phyloP scores from a whole-genome alignment of 2,329 filamentous ascomycete species.

The Claviceps fusiformis region DNA sequence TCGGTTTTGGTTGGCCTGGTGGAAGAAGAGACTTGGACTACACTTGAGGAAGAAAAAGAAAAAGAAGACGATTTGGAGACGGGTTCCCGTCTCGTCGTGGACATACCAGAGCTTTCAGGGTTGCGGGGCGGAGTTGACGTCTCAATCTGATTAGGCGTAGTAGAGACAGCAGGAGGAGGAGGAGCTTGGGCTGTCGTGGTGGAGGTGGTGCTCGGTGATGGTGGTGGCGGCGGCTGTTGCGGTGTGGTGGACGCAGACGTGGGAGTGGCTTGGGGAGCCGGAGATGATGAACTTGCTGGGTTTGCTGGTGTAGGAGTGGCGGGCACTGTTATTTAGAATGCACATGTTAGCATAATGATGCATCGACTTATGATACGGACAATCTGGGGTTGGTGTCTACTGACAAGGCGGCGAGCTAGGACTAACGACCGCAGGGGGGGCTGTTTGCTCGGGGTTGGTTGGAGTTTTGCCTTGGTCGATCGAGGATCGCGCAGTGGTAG shows the following conservation, averaged over 20 bases:
- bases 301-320: not conserved
- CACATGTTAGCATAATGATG: not conserved
- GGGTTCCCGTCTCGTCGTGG: slow-evolving; percentile 15
- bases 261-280: not conserved
- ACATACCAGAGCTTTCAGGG: slow-evolving; percentile 14
- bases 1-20: slow-evolving; percentile 12
- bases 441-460: not conserved
- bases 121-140: slow-evolving; percentile 3
- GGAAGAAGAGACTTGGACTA: slow-evolving; percentile 15
- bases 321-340: not conserved
- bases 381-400: not conserved
- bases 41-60: slow-evolving; percentile 14
- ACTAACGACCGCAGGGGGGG: not conserved
- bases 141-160: slow-evolving; percentile 2
- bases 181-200: slow-evolving; percentile 6
- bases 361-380: not conserved
- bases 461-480: not conserved
- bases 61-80: slow-evolving; percentile 16
- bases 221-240: not conserved
- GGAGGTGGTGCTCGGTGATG: not conserved
- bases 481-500: not conserved
- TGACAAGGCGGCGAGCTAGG: not conserved
- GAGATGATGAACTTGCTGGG: not conserved
- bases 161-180: not conserved
- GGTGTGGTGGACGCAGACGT: not conserved